These are phyloP conservation scores for Lyophyllum shimeji DNA, from an alignment of 768 basidiomycete genomes.

Conservation along the genomic window DNA sequence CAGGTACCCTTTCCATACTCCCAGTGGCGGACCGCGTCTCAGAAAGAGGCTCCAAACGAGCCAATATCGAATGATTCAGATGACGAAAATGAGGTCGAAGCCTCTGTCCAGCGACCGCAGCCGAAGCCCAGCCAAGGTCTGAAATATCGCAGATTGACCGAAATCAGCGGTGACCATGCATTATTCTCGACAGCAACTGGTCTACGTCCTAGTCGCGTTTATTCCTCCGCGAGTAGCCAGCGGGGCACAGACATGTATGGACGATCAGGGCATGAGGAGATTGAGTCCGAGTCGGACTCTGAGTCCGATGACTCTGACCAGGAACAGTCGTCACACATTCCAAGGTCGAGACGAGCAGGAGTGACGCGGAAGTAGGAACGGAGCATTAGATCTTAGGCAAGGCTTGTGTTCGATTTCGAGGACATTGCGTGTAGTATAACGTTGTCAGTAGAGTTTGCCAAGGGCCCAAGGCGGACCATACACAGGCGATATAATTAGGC, in stretches of 20 bases:
- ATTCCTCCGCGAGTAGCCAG: conserved; percentile 24
- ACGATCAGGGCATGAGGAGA: conserved; percentile 29
- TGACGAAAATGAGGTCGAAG: conserved; percentile 38
- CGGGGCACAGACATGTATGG: conserved; percentile 39
- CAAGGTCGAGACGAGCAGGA: conserved; percentile 55
- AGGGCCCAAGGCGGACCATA: neutral
- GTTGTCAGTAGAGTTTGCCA: no score
- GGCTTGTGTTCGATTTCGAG: no score
- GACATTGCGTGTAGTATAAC: no score
- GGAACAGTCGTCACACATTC: conserved; percentile 60
- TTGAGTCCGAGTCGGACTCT: conserved; percentile 40
- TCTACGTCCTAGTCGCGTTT: conserved; percentile 27
- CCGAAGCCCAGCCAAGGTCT: conserved; percentile 15
- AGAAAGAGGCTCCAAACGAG: conserved; percentile 11
- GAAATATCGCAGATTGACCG: conserved; percentile 50
- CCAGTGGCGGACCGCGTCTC: conserved; percentile 32
- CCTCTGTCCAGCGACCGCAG: conserved; percentile 24
- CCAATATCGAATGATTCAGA: conserved; percentile 37
- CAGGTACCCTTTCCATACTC: conserved; percentile 57
- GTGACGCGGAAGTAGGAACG: conserved; percentile 12
- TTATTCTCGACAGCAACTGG: conserved; percentile 30
- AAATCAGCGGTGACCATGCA: conserved; percentile 45
- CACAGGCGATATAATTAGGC: conserved; percentile 48
- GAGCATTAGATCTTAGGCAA: neutral
- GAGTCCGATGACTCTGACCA: conserved; percentile 44